Evolutionary conservation across 495 filamentous ascomycete genomes (phyloP), one percentile per base, ranked within the genome.

Genomic region (Filosporella fistucella): DNA sequence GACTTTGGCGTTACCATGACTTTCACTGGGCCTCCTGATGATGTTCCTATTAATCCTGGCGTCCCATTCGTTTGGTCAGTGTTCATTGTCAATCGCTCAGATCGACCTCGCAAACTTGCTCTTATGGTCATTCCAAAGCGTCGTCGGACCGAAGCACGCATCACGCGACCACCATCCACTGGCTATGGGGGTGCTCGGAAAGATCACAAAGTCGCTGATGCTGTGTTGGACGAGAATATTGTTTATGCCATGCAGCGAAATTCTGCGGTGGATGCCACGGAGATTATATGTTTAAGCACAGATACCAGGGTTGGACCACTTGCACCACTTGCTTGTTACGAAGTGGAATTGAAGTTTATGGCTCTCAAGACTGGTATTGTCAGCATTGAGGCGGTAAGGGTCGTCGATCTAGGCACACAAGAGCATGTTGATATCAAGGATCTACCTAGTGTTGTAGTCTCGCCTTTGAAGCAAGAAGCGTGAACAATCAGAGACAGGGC

Each of bases 11-110:
- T 93, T 35, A 88, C 82, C 4, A 75, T 93, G 49, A 89, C 89
- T 16, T 79, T 87, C 49, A 80, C 80, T 9, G 83, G 78, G 0
- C 86, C 86, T 9, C 59, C 64, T 11, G 57, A 61, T 17, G 62
- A 67, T 39, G 61, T 66, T 12, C 42, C 54, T 2, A 80, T 86
- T 21, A 70, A 75, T 39, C 78, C 89, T 2, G 89, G 90, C 3
- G 77, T 88, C 30, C 75, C 80, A 11, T 95, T 97, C 62, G 66
- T 69, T n/a, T 96, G 91, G 91, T 75, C 78, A 32, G 78, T 95
- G 16, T 89, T 95, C 60, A 81, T 97, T 17, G 85, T 95, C 41
- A 97, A 97, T 63, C 84, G 86, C 23, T 68, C 54, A 39, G 60
- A 57, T 55, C 66, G 49, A 20, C 66, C 83, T 23, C 81, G 88